These are phyloP conservation scores for Picocystis sp. DNA, from an alignment of 163 green algal genomes.

Conservation along the genomic window DNA sequence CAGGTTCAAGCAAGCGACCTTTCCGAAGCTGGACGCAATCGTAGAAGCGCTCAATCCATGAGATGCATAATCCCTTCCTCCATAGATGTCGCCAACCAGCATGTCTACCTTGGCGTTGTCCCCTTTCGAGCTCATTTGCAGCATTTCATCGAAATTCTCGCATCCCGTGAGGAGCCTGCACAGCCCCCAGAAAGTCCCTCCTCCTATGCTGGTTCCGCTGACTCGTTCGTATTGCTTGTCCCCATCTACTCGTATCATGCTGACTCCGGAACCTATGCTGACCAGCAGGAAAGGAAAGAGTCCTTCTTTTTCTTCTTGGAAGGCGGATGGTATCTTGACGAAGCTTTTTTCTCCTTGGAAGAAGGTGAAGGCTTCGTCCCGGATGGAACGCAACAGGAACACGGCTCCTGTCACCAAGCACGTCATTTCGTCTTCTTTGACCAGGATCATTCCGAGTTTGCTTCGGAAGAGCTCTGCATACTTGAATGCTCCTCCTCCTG, in stretches of 20 bases:
- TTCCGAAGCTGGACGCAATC: constrained; percentile 91
- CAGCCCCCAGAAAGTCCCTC: constrained; percentile 93
- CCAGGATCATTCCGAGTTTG: constrained; percentile 63
- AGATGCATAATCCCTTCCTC: constrained; percentile 71
- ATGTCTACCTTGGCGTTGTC: constrained; percentile 91
- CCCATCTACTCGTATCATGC: constrained; percentile 35
- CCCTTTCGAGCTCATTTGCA: constrained; percentile 66
- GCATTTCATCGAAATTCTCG: constrained; percentile 89
- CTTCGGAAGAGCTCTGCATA: constrained; percentile 28
- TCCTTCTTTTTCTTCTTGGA: constrained; percentile 28
- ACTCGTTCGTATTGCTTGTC: constrained; percentile 69
- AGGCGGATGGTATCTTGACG: neutral
- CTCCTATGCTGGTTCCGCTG: constrained; percentile 79
- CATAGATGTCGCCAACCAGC: constrained; percentile 99
- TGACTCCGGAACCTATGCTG: constrained; percentile 91
- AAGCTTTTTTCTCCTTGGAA: constrained; percentile 1
- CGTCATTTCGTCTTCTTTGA: constrained; percentile 87
- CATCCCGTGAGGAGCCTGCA: constrained; percentile 72
- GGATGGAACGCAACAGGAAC: constrained; percentile 81
- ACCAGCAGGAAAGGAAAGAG: constrained; percentile 91
- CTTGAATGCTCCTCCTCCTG: constrained; percentile 66
- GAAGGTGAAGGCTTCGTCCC: constrained; percentile 85
- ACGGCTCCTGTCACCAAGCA: constrained; percentile 81
- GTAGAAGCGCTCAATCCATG: constrained; percentile 71
- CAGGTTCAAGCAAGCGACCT: constrained; percentile 51